phyloP scores from a whole-genome alignment of 169 alveolate species.

The Eimeria necatrix region DNA sequence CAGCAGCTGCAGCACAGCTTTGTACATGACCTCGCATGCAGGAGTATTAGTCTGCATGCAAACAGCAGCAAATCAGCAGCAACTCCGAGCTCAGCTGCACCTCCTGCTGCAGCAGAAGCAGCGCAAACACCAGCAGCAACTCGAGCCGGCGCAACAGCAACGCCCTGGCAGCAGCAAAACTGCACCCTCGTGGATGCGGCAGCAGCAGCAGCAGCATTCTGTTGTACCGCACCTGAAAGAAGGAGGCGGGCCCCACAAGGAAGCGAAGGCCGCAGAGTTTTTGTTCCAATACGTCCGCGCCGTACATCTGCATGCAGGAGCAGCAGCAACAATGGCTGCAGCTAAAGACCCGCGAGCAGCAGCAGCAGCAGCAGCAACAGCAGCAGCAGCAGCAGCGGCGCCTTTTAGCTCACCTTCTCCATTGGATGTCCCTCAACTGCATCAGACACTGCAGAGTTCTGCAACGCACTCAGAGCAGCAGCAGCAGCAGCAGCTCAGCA shows the following conservation, averaged over 20 bases:
- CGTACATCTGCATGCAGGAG: background rate
- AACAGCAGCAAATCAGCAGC: background rate
- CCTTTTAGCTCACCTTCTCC: background rate
- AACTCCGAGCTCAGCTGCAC: no score
- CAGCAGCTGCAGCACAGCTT: slow-evolving; percentile 35
- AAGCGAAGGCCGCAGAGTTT: slow-evolving; percentile 7
- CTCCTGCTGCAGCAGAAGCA: slow-evolving; percentile 18
- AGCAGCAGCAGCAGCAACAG: background rate
- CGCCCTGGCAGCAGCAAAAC: background rate
- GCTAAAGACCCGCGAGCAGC: background rate
- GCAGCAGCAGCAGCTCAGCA: background rate
- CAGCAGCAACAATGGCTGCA: background rate
- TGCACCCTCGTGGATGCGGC: background rate
- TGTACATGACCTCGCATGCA: slow-evolving; percentile 77
- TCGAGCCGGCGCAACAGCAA: background rate
- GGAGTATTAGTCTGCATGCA: slow-evolving; percentile 83
- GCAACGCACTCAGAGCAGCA: background rate
- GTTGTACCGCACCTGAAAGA: slow-evolving; percentile 7
- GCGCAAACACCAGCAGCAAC: background rate
- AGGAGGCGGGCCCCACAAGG: slow-evolving; percentile 44
- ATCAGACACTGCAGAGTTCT: slow-evolving; percentile 2
- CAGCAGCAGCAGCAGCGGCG: background rate
- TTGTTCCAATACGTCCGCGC: background rate
- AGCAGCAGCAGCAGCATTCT: slow-evolving; percentile 15
- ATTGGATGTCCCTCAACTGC: slow-evolving; percentile 16